These are phyloP conservation scores for Balamuthia mandrillaris DNA, from an alignment of 208 protist species.

Conservation along the genomic window DNA sequence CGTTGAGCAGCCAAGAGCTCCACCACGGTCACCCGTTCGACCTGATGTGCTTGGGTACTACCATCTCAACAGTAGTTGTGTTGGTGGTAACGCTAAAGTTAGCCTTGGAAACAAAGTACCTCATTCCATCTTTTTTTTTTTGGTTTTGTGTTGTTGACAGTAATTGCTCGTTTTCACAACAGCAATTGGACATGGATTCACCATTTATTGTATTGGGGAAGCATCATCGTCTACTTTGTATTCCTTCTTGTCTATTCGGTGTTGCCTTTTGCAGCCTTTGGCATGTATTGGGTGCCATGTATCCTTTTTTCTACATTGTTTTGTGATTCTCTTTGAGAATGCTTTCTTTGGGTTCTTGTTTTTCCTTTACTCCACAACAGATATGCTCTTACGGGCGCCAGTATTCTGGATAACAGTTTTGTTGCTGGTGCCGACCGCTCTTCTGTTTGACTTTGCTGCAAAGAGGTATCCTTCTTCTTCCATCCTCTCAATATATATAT, in stretches of 20 bases:
- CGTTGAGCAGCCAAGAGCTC: neutral
- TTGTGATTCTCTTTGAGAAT: neutral
- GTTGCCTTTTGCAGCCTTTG: slow-evolving; percentile 19
- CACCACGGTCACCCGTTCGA: neutral
- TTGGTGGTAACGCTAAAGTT: slow-evolving; percentile 47
- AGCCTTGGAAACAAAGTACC: slow-evolving; percentile 47
- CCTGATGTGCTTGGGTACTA: slow-evolving; percentile 48
- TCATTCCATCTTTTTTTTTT: neutral
- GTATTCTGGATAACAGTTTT: neutral
- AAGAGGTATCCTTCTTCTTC: neutral
- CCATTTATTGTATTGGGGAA: slow-evolving; percentile 54
- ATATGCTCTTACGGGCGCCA: neutral
- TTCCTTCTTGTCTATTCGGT: slow-evolving; percentile 3
- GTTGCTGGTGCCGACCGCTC: neutral
- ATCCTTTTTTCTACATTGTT: neutral
- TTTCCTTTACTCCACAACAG: neutral
- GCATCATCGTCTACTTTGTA: slow-evolving; percentile 43
- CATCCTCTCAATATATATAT: too few species aligned
- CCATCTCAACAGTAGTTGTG: slow-evolving; percentile 44
- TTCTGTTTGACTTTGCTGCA: neutral
- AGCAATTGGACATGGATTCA: slow-evolving; percentile 8
- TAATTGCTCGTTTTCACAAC: neutral
- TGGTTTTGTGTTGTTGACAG: neutral
- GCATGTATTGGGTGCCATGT: neutral
- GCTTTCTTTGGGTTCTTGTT: neutral